Evolutionary conservation across 1,139 yeast genomes (phyloP).

Genomic region (Geotrichum australiense): DNA sequence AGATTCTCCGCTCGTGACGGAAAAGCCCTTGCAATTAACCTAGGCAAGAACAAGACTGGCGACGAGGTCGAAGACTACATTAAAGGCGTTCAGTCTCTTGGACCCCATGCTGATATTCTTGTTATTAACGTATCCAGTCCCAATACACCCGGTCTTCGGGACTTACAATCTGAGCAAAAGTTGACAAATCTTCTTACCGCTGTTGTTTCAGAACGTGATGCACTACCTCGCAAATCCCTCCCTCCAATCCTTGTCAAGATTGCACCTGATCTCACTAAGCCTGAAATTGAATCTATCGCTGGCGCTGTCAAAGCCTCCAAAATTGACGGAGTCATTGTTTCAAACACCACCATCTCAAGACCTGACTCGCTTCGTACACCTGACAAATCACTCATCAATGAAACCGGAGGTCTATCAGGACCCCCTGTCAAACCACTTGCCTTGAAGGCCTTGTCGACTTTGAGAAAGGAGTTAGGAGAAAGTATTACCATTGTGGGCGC

Average conservation of each 20-base stretch:
- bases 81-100: constrained; percentile 74
- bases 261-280: constrained; percentile 85
- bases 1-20: too few species aligned
- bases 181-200: constrained; percentile 57
- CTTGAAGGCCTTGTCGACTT: constrained; percentile 57
- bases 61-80: constrained; percentile 84
- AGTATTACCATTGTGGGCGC: constrained; percentile 78
- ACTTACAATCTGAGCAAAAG: constrained; percentile 70
- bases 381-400: constrained; percentile 39
- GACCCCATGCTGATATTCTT: constrained; percentile 79
- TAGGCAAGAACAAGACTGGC: constrained; percentile 88
- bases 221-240: constrained; percentile 24
- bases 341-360: constrained; percentile 85
- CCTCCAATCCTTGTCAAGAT: constrained; percentile 79
- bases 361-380: constrained; percentile 51
- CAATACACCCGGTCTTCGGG: constrained; percentile 90
- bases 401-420: constrained; percentile 89
- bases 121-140: constrained; percentile 95
- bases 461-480: constrained; percentile 71
- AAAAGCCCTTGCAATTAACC: constrained; percentile 68
- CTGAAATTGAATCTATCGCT: constrained; percentile 79
- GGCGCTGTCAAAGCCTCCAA: constrained; percentile 66
- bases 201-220: constrained; percentile 36
- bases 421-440: constrained; percentile 81
- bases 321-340: constrained; percentile 86